Percentiles rank a stretch among this genome's conserved stretches.
Evolutionary conservation across 1,284 basidiomycete species (phyloP).

Genomic region (Ustilago cynodontis): DNA sequence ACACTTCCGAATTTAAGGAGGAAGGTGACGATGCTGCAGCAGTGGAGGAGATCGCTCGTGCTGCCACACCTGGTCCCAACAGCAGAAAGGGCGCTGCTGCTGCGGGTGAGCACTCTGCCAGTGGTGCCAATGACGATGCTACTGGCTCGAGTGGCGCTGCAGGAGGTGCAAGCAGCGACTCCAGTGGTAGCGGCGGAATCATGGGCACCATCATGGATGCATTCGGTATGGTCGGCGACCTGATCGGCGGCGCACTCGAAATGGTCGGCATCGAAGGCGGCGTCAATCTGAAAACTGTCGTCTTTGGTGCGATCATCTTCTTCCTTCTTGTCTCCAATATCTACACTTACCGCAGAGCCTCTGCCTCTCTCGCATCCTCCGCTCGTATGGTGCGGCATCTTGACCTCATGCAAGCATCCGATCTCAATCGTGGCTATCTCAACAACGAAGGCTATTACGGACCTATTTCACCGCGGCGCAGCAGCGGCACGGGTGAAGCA

Average conservation of each 20-base stretch:
- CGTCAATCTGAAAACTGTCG: slow-evolving; percentile 50
- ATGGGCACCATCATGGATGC: slow-evolving; percentile 25
- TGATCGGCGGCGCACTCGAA: slow-evolving; percentile 47
- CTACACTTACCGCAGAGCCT: slow-evolving; percentile 39
- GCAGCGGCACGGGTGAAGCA: background rate
- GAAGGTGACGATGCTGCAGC: slow-evolving; percentile 76
- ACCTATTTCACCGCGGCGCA: slow-evolving; percentile 25
- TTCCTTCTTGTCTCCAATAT: slow-evolving; percentile 70
- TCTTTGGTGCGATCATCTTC: slow-evolving; percentile 60
- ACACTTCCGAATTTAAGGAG: slow-evolving; percentile 88
- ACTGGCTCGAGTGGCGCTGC: slow-evolving; percentile 5
- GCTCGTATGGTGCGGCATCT: slow-evolving; percentile 17
- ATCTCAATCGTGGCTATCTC: slow-evolving; percentile 42
- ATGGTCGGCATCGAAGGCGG: slow-evolving; percentile 34
- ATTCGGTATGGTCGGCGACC: slow-evolving; percentile 45
- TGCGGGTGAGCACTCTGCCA: slow-evolving; percentile 16
- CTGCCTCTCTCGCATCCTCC: slow-evolving; percentile 8
- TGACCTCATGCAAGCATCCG: slow-evolving; percentile 29
- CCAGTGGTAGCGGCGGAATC: slow-evolving; percentile 16
- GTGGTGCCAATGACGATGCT: background rate
- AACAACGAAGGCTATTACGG: slow-evolving; percentile 37
- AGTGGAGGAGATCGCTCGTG: slow-evolving; percentile 54
- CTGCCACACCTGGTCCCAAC: slow-evolving; percentile 48
- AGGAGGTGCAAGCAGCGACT: background rate
- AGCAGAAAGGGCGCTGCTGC: slow-evolving; percentile 23